Percentiles rank a stretch among this genome's conserved stretches.
Evolutionary conservation across 441 rosid species (phyloP).

Genomic region (Populus hybrid): DNA sequence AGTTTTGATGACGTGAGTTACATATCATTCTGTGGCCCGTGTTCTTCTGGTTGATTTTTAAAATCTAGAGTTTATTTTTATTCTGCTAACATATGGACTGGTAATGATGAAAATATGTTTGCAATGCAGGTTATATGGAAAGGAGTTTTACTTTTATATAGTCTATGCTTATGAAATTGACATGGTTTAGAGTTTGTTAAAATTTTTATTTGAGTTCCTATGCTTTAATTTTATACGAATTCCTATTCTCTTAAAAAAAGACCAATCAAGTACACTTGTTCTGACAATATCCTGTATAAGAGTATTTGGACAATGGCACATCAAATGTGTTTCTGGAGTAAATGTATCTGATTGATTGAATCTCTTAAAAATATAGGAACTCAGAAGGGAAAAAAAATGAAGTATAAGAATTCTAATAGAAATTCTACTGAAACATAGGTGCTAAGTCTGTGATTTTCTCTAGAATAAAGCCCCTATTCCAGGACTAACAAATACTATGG

Average conservation of each 20-base stretch:
- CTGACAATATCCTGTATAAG: background rate
- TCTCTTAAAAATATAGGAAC: background rate
- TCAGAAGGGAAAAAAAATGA: background rate
- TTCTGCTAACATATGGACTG: background rate
- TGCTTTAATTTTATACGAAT: background rate
- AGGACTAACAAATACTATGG: background rate
- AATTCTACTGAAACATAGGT: background rate
- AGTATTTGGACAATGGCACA: background rate
- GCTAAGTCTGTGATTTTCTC: background rate
- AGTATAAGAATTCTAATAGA: background rate
- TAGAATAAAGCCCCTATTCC: background rate
- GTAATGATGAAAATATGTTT: background rate
- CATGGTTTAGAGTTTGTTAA: background rate
- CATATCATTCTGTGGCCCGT: conserved; percentile 1
- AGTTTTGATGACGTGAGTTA: conserved; percentile 87
- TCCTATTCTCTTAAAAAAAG: background rate
- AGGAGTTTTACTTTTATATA: background rate
- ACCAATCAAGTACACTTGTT: background rate
- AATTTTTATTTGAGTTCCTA: background rate
- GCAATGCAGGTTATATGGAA: background rate
- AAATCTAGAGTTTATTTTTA: background rate
- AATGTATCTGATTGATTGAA: background rate
- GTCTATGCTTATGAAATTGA: background rate
- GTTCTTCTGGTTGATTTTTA: conserved; percentile 6
- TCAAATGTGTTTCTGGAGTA: background rate